Percentiles rank a stretch among this genome's conserved stretches.
Conservation (phyloP, 2,329 filamentous ascomycete genomes). For the Sporothrix variecibatus region DNA sequence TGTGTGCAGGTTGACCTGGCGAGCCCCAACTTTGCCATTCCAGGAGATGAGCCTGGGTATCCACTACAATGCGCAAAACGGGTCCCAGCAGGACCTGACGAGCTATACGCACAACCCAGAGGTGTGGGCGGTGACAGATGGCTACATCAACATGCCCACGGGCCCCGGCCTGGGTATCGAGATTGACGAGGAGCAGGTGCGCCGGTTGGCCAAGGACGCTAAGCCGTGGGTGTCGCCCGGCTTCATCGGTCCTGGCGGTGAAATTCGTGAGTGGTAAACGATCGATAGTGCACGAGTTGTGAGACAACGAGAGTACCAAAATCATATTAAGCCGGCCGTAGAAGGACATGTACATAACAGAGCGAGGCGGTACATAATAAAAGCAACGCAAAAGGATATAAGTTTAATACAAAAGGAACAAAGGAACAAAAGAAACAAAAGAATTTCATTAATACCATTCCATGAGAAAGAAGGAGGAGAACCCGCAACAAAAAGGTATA, state of each 20-base stretch:
- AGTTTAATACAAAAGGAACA: background rate
- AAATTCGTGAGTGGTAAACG: conserved; percentile 59
- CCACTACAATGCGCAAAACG: conserved; percentile 63
- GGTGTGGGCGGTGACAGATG: conserved; percentile 54
- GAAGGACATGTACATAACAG: background rate
- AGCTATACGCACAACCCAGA: conserved; percentile 60
- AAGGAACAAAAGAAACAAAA: background rate
- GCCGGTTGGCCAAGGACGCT: conserved; percentile 51
- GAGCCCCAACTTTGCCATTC: conserved; percentile 63
- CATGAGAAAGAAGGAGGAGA: background rate
- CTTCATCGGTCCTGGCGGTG: conserved; percentile 60
- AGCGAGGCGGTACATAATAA: background rate
- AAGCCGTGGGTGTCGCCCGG: conserved; percentile 57
- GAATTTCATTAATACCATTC: background rate
- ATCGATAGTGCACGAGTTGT: too few species aligned
- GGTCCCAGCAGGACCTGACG: conserved; percentile 54
- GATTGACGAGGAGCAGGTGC: conserved; percentile 63
- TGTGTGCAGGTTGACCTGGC: conserved; percentile 61
- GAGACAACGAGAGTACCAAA: too few species aligned
- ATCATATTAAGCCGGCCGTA: background rate
- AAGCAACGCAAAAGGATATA: conserved; percentile 10
- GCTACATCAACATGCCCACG: conserved; percentile 56
- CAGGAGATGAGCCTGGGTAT: conserved; percentile 72
- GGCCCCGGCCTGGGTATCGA: conserved; percentile 63
- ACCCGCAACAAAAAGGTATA: background rate